phyloP scores from a whole-genome alignment of 2,329 filamentous ascomycete genomes.

The Penicillium vulpinum region DNA sequence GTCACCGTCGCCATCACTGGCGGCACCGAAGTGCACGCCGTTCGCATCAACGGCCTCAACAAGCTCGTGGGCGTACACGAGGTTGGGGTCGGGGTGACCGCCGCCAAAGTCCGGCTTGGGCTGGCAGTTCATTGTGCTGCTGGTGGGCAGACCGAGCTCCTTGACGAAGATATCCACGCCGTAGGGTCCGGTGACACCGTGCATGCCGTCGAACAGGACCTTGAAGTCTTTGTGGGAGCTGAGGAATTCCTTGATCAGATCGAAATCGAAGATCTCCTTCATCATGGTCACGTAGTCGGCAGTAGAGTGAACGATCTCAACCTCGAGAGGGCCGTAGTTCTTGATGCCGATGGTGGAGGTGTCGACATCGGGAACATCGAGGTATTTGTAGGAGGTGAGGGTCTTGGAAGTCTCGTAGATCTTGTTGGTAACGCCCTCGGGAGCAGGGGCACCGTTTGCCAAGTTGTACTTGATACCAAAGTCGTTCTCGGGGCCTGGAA shows the following conservation, averaged over 20 bases:
- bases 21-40: constrained; percentile 91
- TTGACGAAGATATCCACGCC: constrained; percentile 92
- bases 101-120: constrained; percentile 95
- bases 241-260: constrained; percentile 93
- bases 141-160: constrained; percentile 77
- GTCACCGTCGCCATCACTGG: constrained; percentile 95
- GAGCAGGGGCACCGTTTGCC: constrained; percentile 90
- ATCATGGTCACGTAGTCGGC: constrained; percentile 91
- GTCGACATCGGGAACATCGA: constrained; percentile 83
- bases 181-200: constrained; percentile 93
- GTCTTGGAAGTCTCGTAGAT: constrained; percentile 91
- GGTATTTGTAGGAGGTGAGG: constrained; percentile 88
- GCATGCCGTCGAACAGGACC: constrained; percentile 91
- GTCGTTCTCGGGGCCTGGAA: constrained; percentile 79
- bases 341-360: constrained; percentile 77
- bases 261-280: constrained; percentile 98
- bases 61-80: constrained; percentile 92
- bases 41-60: constrained; percentile 92
- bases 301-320: constrained; percentile 92
- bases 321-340: constrained; percentile 82
- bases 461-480: constrained; percentile 99
- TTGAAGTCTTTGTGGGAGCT: constrained; percentile 86
- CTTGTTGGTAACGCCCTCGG: constrained; percentile 96
- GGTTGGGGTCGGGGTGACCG: constrained; percentile 95
- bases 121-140: constrained; percentile 85